Base-by-base conservation (phyloP, 2,329 filamentous ascomycete genomes). In the Paracoccidioides brasiliensis region DNA sequence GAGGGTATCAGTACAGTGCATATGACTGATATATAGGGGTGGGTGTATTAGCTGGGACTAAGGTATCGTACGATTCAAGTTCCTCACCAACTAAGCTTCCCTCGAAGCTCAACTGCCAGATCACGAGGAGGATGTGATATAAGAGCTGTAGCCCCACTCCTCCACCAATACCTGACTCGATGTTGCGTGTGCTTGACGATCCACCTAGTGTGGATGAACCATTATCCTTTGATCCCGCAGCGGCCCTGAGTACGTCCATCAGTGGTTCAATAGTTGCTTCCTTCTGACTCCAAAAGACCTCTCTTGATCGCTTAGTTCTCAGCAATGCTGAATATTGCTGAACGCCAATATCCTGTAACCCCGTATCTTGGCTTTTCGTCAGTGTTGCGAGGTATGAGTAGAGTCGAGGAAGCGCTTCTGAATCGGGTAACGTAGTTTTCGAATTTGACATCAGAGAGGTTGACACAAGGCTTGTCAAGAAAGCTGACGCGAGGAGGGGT, bases 51-150 rank as follows among this genome's bases (percentile, higher is more conserved):
- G 22, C 22, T 22, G 22, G 22, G 22, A 22, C 22, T 22, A 22
- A 22, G 22, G 45, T 22, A 35, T 72, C 85, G 65, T 78, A 93
- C 88, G 90, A 83, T 71, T 97, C 88, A 56, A 98, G 77, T 44
- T 91, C 90, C 57, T 85, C 84, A 10, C 89, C 88, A 51, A 86
- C 77, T 10, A 82, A 69, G 56, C 76, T 71, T 35, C 78, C 81
- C 69, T 97, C 93, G 62, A 98, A 98, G 67, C 90, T 95, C 62
- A 98, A 78, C 75, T 97, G 90, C 93, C 93, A 98, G 57, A 98
- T 76, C 10, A 95, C 90, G 52, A 98, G 78, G 28, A 98, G 79
- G 14, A 96, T 87, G 66, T 96, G 89, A 69, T 98, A 98, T 43
- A 98, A 79, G 43, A 97, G 80, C 70, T 98, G 93, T 43, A 98